A percentile compares a stretch with the other conserved stretches of the same genome.
These are phyloP conservation scores for Pleurotus pulmonarius DNA, from an alignment of 768 basidiomycete genomes.

Conservation along the genomic window DNA sequence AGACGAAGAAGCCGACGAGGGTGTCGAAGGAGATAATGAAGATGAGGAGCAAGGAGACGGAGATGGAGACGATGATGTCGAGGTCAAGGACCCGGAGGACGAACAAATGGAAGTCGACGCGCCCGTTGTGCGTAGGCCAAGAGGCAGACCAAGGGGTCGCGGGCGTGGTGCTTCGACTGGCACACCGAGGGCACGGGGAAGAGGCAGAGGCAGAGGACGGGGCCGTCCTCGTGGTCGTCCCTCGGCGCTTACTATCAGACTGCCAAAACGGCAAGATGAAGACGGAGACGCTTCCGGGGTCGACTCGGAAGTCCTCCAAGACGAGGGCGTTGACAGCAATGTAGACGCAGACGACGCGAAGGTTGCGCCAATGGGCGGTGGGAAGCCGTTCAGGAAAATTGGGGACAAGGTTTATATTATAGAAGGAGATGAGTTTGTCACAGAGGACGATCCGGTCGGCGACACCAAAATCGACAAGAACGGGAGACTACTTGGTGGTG, in stretches of 20 bases:
- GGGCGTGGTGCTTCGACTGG: conserved; percentile 25
- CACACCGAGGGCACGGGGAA: conserved; percentile 32
- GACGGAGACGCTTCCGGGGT: conserved; percentile 20
- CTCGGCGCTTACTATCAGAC: conserved; percentile 23
- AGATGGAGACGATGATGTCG: conserved; percentile 24
- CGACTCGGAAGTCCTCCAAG: conserved; percentile 36
- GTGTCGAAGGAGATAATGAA: conserved; percentile 28
- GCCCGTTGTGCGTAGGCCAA: conserved; percentile 24
- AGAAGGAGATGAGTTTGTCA: conserved; percentile 86
- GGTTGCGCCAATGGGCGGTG: conserved; percentile 44
- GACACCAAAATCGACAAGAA: conserved; percentile 87
- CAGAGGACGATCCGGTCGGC: conserved; percentile 80
- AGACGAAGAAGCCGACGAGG: conserved; percentile 27
- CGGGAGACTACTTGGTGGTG: conserved; percentile 84
- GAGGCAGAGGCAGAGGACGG: conserved; percentile 30
- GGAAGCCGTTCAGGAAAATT: conserved; percentile 71
- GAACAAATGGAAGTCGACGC: conserved; percentile 18
- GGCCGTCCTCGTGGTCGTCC: conserved; percentile 28
- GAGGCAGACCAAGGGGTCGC: conserved; percentile 37
- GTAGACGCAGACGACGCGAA: conserved; percentile 26
- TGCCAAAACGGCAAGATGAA: conserved; percentile 26
- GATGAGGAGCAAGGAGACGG: conserved; percentile 11
- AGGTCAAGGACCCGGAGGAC: conserved; percentile 21
- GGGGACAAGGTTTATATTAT: conserved; percentile 74
- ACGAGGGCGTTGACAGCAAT: conserved; percentile 16